Base-by-base conservation (phyloP, 345 rosid genomes). In the Reutealis trisperma region DNA sequence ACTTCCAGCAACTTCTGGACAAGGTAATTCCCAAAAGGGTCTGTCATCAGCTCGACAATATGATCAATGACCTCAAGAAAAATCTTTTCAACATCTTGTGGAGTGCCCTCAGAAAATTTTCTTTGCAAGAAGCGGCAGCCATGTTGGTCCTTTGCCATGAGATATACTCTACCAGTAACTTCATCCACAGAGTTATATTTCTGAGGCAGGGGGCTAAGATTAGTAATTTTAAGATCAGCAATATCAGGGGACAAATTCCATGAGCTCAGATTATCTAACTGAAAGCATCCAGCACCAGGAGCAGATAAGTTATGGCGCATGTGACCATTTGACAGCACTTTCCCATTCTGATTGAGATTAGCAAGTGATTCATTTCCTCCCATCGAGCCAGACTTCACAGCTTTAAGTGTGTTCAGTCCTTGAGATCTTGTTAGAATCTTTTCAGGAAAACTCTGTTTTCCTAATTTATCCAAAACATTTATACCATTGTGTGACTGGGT, bases 1-100 rank as follows among this genome's bases (percentile, higher is more conserved):
- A 91, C 97, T 84, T 93, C 97, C 8, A 89, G 91, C 67, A 74
- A 70, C 86, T 90, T 91, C 79, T 91, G 97, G 72, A 91, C 92
- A 30, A 93, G 79, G 79, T 91, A 91, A 71, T 93, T 93, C 74
- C 94, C 97, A 78, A 91, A 91, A 4, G 95, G 91, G 75, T 93
- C 91, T 37, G 85, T 72, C 95, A 93, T 93, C 54, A 90, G 88
- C 79, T 93, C 97, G 49, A 88, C 87, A 63, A 89, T 80, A 65
- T 86, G 81, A 78, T 86, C 89, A 76, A 87, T 88, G 81, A 93
- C 86, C 89, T 88, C 95, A 49, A 19, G 58, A 77, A 90, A 93
- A 69, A 91, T 91, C 80, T 78, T 86, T 70, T 87, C 90, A 21
- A 93, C 83, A 81, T 89, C 93, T 69, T 86, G 84, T 12, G 62